phyloP scores from a whole-genome alignment of 305 asterid species.

The Caryopteris hybrid region DNA sequence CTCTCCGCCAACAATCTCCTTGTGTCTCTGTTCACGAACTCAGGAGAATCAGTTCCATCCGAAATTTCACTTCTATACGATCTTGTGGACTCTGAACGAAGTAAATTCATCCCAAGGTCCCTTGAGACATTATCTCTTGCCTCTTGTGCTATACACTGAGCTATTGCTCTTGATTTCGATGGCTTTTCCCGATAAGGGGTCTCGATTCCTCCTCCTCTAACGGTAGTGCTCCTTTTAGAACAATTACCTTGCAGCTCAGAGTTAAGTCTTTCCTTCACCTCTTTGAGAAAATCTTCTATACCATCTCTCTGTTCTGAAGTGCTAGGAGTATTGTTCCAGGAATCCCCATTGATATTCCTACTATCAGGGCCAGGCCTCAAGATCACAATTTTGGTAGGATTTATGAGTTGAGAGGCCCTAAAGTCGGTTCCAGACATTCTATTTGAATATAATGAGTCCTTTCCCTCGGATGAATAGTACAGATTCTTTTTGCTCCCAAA shows the following conservation, averaged over 20 bases:
- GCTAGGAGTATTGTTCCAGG: conserved; percentile 77
- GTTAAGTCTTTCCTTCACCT: conserved; percentile 87
- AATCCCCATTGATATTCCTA: conserved; percentile 40
- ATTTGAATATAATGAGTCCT: conserved; percentile 28
- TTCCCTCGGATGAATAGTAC: conserved; percentile 27
- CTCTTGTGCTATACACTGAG: conserved; percentile 71
- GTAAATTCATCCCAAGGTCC: conserved; percentile 55
- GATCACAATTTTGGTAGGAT: conserved; percentile 71
- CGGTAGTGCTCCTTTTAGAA: conserved; percentile 50
- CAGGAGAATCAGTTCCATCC: conserved; percentile 55
- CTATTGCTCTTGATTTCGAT: conserved; percentile 70
- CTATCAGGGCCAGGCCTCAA: conserved; percentile 82
- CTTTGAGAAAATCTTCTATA: conserved; percentile 80
- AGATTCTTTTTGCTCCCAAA: conserved; percentile 22
- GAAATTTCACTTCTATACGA: conserved; percentile 67
- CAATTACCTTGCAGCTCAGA: conserved; percentile 71
- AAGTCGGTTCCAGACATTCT: conserved; percentile 28
- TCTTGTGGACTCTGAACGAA: conserved; percentile 82
- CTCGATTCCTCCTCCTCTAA: conserved; percentile 86
- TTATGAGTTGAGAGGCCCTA: conserved; percentile 26
- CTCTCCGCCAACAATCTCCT: conserved; percentile 73
- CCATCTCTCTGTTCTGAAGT: conserved; percentile 61
- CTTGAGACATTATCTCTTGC: conserved; percentile 69
- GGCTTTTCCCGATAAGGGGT: conserved; percentile 79
- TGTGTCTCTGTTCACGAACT: conserved; percentile 59